Base-by-base conservation (phyloP, 1,284 basidiomycete genomes). In the Cryptococcus neoformans region DNA sequence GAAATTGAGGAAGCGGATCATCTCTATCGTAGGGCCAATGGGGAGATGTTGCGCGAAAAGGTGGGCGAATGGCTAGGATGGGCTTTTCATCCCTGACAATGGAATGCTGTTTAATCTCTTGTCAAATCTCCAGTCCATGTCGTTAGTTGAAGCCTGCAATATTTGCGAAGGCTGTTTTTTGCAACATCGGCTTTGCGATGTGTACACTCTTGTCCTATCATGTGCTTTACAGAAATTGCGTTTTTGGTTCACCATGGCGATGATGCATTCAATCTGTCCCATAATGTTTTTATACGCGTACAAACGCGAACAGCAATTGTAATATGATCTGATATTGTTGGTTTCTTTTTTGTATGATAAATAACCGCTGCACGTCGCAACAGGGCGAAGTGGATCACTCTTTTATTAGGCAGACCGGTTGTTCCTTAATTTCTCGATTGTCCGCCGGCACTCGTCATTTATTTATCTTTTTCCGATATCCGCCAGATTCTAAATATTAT, bases 1-100 rank as follows among this genome's bases (percentile, higher is more conserved):
- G 64, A 68, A 50, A 54, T 75, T 1, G 63, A 67, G 28, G 72
- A 66, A 8, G 68, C 62, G 3, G 70, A 66, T 47, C 73, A 75
- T 59, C 69, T 75, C 38, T 75, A 59, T 55, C 52, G 63, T 7
- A 51, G 61, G 28, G 58, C 57, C 46, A 62, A 67, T 28, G 69
- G 57, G 16, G 49, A 52, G n/a, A 56, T 59, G 35, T 45, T 71
- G 9, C 41, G 47, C 10, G 44, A 44, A 34, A 61, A 63, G 0
- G 59, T 73, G 2, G 49, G 21, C 4, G 58, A 57, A 28, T 72
- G 71, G 70, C 55, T 68, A 14, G 44, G 48, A 36, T 54, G 34
- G 37, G 21, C 10, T 35, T 37, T 49, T 10, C 41, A 35, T 35
- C 34, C 28, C 14, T 17, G 5, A 17, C 34, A 7, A n/a, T 41